These are phyloP conservation scores for Trichoderma citrinoviride DNA, from an alignment of 2,329 filamentous ascomycete species.

Conservation along the genomic window DNA sequence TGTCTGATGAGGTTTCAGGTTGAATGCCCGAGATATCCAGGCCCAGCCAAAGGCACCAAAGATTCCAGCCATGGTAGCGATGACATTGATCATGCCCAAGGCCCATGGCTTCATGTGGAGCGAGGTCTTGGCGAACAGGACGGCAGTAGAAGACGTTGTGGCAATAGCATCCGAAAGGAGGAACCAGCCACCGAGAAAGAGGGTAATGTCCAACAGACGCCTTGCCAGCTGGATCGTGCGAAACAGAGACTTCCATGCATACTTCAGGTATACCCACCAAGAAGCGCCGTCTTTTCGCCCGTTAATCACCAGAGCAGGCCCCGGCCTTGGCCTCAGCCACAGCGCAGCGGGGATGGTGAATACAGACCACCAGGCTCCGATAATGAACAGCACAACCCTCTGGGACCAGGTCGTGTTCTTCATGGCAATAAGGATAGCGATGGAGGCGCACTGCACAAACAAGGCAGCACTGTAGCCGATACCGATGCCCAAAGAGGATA, in stretches of 20 bases:
- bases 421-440: slow-evolving; percentile 70
- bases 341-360: slow-evolving; percentile 87
- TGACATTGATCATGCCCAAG: slow-evolving; percentile 88
- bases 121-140: slow-evolving; percentile 92
- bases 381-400: slow-evolving; percentile 78
- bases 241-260: slow-evolving; percentile 83
- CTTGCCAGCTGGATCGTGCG: slow-evolving; percentile 75
- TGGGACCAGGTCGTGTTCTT: slow-evolving; percentile 81
- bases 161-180: slow-evolving; percentile 91
- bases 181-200: slow-evolving; percentile 90
- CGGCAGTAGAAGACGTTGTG: slow-evolving; percentile 89
- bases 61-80: slow-evolving; percentile 80
- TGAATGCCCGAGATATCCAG: slow-evolving; percentile 66
- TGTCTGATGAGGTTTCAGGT: slow-evolving; percentile 76
- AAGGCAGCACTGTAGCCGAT: slow-evolving; percentile 89
- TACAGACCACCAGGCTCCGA: slow-evolving; percentile 88
- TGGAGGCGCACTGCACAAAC: slow-evolving; percentile 76
- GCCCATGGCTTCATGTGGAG: slow-evolving; percentile 86
- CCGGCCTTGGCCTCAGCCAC: slow-evolving; percentile 85
- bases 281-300: slow-evolving; percentile 37
- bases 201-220: slow-evolving; percentile 66
- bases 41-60: slow-evolving; percentile 89
- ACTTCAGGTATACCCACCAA: slow-evolving; percentile 71
- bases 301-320: slow-evolving; percentile 66
- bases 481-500: slow-evolving; percentile 88